Conservation (phyloP, 805 yeast genomes). For the Candida glaebosa region DNA sequence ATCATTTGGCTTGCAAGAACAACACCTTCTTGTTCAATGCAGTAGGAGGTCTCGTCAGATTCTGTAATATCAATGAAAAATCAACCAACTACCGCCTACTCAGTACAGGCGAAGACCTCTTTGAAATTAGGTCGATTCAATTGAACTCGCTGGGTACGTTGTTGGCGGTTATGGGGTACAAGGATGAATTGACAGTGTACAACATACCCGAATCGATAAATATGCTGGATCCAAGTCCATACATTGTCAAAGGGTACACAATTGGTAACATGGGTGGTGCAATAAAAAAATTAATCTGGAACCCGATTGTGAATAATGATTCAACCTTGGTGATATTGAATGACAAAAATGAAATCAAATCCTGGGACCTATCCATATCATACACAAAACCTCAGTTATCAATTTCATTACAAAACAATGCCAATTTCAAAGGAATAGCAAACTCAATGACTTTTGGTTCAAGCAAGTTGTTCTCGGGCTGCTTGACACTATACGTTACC, state of each 20-base stretch:
- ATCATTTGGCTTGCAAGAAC: constrained; percentile 12
- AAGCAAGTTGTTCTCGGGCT: constrained; percentile 17
- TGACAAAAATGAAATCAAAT: constrained; percentile 14
- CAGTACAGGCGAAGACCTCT: constrained; percentile 9
- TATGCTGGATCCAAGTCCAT: neutral
- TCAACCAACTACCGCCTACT: constrained; percentile 20
- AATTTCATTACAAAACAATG: constrained; percentile 13
- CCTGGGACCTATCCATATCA: constrained; percentile 19
- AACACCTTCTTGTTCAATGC: constrained; percentile 30
- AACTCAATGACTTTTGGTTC: constrained; percentile 31
- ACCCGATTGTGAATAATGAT: constrained; percentile 17
- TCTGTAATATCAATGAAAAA: constrained; percentile 20
- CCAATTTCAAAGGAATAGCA: constrained; percentile 13
- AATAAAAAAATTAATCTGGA: constrained; percentile 26
- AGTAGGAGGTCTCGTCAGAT: constrained; percentile 27
- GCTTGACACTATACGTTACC: constrained; percentile 27
- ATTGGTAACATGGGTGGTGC: constrained; percentile 13
- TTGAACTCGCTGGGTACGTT: constrained; percentile 41
- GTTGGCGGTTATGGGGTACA: constrained; percentile 38
- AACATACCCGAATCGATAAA: constrained; percentile 21
- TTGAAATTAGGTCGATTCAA: constrained; percentile 28
- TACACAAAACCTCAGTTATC: constrained; percentile 15
- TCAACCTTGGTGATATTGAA: constrained; percentile 23
- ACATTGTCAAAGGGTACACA: constrained; percentile 8
- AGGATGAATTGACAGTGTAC: constrained; percentile 21